Evolutionary conservation across 495 filamentous ascomycete genomes (phyloP), one percentile per base, ranked within the genome.

Genomic region (Neurospora intermedia): DNA sequence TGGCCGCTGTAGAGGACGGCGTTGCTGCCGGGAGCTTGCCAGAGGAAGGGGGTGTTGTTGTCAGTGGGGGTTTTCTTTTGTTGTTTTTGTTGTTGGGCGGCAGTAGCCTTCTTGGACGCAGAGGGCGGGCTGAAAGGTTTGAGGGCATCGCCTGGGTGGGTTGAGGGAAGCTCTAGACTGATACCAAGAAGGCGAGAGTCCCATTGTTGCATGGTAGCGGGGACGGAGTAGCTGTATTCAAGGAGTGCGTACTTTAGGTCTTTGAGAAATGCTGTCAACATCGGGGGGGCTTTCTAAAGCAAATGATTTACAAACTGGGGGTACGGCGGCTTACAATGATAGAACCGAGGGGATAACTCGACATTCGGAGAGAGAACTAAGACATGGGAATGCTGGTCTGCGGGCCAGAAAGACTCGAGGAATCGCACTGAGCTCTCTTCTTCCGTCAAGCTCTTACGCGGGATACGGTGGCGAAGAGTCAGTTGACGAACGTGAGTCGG

Each of bases 381-480:
- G 11, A 96, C 86, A 80, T 96, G 92, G 4, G 90, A 89, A 69
- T 87, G 74, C 1, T 76, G 75, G 72, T 89, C 83, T 6, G 85
- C 80, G 10, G 94, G 93, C 84, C 91, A 97, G 78, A 94, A 96
- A 0, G 91, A 89, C 80, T 97, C 93, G 15, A 96, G 82, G 43
- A 92, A 90, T 71, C 89, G 88, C 20, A 91, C 82, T 9, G 92
- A 90, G 69, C 90, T 85, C 81, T 94, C 85, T 72, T 90, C 84
- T 76, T 87, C 84, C 59, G 85, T 87, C 70, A 89, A 73, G 42
- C 80, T 82, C 70, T 83, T 82, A 31, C 83, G 83, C 9, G 85
- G 83, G 39, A 96, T 89, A 38, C 90, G 91, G 77, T 90, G 92
- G 39, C 91, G 86, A n/a, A 97, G 81, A 5, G 87, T 90, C 13